Percentiles rank a stretch among this genome's conserved stretches.
These are phyloP conservation scores for Gossypium trilobum DNA, from an alignment of 441 rosid genomes.

Conservation along the genomic window DNA sequence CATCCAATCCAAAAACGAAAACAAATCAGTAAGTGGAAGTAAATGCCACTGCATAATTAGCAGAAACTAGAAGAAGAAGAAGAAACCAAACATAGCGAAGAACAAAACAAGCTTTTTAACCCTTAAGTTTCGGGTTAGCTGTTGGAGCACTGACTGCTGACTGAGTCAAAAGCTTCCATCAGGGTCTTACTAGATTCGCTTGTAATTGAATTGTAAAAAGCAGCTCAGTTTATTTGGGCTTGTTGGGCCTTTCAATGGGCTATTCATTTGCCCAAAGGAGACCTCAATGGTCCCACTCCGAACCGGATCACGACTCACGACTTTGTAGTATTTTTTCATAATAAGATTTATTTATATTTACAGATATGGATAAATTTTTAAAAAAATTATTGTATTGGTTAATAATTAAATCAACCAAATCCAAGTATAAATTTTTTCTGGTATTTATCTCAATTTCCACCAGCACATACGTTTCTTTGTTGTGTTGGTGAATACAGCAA, in stretches of 20 bases:
- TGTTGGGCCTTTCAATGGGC: background rate
- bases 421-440: background rate
- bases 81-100: background rate
- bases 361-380: background rate
- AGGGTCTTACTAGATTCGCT: background rate
- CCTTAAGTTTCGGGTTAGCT: background rate
- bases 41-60: background rate
- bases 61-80: background rate
- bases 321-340: background rate
- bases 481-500: constrained; percentile 41
- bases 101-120: background rate
- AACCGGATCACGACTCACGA: background rate
- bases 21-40: background rate
- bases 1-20: constrained; percentile 32
- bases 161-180: background rate
- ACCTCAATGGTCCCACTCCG: background rate
- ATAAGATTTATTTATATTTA: background rate
- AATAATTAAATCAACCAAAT: background rate
- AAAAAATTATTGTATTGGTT: background rate
- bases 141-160: background rate
- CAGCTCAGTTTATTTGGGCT: background rate
- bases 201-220: background rate
- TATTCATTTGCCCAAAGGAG: background rate
- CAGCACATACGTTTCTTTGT: background rate
- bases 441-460: background rate